Evolutionary conservation across 2,329 filamentous ascomycete species (phyloP).

Genomic region (Trichophyton verrucosum): DNA sequence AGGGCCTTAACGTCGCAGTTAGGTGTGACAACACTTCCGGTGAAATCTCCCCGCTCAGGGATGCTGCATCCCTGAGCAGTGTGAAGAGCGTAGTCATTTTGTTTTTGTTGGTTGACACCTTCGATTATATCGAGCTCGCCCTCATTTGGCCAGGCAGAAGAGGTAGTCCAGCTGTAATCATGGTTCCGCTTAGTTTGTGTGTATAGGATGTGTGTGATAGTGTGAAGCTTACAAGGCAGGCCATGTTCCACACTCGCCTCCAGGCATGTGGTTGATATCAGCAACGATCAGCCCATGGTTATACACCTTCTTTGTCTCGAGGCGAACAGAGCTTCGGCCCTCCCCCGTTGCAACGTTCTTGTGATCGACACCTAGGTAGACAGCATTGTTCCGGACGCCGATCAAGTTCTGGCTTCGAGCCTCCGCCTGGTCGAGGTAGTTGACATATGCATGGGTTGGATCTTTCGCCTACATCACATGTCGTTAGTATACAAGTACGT

Average conservation of each 20-base stretch:
- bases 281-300: conserved; percentile 57
- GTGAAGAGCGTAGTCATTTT: conserved; percentile 56
- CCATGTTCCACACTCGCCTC: conserved; percentile 58
- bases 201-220: neutral
- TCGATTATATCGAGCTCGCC: conserved; percentile 76
- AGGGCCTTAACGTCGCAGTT: conserved; percentile 46
- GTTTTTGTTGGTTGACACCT: conserved; percentile 53
- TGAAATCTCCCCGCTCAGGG: conserved; percentile 36
- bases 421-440: conserved; percentile 49
- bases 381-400: conserved; percentile 40
- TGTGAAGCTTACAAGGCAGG: conserved; percentile 47
- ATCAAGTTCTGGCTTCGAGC: conserved; percentile 50
- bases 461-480: conserved; percentile 36
- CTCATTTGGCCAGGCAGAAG: conserved; percentile 54
- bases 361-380: conserved; percentile 61
- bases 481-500: neutral
- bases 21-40: conserved; percentile 36
- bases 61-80: conserved; percentile 50
- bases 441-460: conserved; percentile 63
- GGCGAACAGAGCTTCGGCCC: conserved; percentile 58
- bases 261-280: conserved; percentile 63
- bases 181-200: conserved; percentile 5
- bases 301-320: conserved; percentile 54
- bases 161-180: conserved; percentile 41
- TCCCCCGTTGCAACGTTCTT: conserved; percentile 41